Conservation (phyloP, 345 rosid species). For the Eucalyptus paniculata region DNA sequence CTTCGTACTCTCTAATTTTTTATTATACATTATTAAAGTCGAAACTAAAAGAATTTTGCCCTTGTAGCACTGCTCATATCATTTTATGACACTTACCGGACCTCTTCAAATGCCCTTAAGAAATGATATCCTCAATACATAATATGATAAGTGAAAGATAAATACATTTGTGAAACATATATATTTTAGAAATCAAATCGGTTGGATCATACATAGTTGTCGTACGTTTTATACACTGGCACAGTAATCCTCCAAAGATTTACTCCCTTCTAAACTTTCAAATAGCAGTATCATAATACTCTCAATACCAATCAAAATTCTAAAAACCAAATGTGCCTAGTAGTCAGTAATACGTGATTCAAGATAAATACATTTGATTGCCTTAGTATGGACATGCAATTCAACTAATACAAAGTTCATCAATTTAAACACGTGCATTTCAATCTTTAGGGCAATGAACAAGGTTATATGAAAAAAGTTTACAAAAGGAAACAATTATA, state of each 20-base stretch:
- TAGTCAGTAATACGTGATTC: too few species aligned
- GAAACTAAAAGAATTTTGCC: neutral
- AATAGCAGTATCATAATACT: neutral
- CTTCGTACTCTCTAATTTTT: neutral
- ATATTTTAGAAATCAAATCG: too few species aligned
- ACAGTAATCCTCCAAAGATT: neutral
- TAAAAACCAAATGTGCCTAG: too few species aligned
- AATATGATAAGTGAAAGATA: neutral
- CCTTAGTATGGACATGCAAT: too few species aligned
- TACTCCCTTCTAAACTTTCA: neutral
- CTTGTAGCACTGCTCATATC: too few species aligned
- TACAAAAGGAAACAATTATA: too few species aligned
- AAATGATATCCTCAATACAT: too few species aligned
- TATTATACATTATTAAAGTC: too few species aligned
- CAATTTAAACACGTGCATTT: too few species aligned
- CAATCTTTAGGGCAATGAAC: neutral
- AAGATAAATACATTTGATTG: too few species aligned
- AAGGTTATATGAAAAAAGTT: neutral
- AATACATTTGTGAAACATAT: too few species aligned
- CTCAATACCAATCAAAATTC: neutral
- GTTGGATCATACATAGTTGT: neutral
- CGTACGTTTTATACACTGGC: neutral
- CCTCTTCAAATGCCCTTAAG: neutral
- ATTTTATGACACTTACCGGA: neutral
- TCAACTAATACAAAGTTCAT: too few species aligned